Conservation (phyloP, 225 moss, liverwort and hornwort species). For the Thuidium tamariscinum region DNA sequence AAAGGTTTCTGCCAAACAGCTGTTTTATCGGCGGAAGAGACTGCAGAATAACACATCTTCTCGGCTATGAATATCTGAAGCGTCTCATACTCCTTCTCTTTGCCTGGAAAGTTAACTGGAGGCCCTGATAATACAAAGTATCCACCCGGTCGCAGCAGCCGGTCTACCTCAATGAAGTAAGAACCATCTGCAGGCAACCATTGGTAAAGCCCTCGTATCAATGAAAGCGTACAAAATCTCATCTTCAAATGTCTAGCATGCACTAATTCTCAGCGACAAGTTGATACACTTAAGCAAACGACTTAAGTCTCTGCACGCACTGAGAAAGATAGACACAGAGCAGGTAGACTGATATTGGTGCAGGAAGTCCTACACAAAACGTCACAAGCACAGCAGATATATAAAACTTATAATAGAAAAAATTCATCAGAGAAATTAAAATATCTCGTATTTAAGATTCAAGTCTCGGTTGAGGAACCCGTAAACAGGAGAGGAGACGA, state of each 20-base stretch:
- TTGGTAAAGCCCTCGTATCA: not conserved
- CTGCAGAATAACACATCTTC: constrained; percentile 24
- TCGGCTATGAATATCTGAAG: constrained; percentile 22
- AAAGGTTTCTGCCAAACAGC: constrained; percentile 38
- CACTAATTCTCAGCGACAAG: not conserved
- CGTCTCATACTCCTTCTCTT: constrained; percentile 36
- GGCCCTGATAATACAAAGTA: constrained; percentile 44
- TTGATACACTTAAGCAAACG: not conserved
- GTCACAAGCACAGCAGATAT: not conserved
- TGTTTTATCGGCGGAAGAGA: constrained; percentile 14
- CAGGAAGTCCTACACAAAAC: not conserved
- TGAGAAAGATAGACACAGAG: not conserved
- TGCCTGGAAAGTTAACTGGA: constrained; percentile 34
- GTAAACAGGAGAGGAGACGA: not conserved
- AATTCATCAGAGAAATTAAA: not conserved
- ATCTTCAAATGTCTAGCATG: not conserved
- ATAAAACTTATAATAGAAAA: not conserved
- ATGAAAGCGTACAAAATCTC: not conserved
- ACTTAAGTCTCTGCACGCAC: not conserved
- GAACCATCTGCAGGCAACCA: constrained; percentile 25
- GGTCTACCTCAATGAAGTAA: constrained; percentile 39
- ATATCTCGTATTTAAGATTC: not conserved
- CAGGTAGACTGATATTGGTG: not conserved
- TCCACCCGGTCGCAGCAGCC: constrained; percentile 46
- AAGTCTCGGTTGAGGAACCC: not conserved